Percentiles rank a stretch among this genome's conserved stretches.
phyloP scores from a whole-genome alignment of 2,329 filamentous ascomycete species.

The Fragosphaeria purpurea region DNA sequence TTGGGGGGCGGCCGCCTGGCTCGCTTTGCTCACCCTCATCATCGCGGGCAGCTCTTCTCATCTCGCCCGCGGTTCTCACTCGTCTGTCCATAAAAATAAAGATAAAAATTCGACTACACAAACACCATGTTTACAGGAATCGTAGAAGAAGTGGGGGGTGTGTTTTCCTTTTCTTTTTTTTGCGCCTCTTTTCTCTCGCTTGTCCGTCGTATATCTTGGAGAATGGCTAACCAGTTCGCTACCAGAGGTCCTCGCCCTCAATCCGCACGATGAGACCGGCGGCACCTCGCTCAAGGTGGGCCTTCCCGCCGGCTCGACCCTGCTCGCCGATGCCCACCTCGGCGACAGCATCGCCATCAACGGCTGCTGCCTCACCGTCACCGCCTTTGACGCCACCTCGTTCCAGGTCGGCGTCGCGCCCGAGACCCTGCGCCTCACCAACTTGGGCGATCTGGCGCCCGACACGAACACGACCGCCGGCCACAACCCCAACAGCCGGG shows the following conservation, averaged over 20 bases:
- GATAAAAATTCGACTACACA: neutral
- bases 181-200: constrained; percentile 3
- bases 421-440: constrained; percentile 90
- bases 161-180: constrained; percentile 23
- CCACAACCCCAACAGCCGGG: constrained; percentile 39
- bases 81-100: no score
- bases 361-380: constrained; percentile 91
- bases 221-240: constrained; percentile 12
- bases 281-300: constrained; percentile 86
- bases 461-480: no score
- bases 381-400: constrained; percentile 34
- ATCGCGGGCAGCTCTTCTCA: no score
- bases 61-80: no score
- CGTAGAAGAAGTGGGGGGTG: constrained; percentile 87
- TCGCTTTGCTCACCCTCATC: no score
- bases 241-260: constrained; percentile 72
- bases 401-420: constrained; percentile 95
- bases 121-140: constrained; percentile 85
- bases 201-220: neutral
- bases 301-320: constrained; percentile 53
- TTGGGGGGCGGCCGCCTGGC: no score
- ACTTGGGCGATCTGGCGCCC: constrained; percentile 65
- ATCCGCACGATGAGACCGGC: constrained; percentile 69
- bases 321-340: constrained; percentile 73
- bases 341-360: constrained; percentile 95